Base-by-base conservation (phyloP, 805 yeast species). In the Vanderwaltozyma tropicalis region DNA sequence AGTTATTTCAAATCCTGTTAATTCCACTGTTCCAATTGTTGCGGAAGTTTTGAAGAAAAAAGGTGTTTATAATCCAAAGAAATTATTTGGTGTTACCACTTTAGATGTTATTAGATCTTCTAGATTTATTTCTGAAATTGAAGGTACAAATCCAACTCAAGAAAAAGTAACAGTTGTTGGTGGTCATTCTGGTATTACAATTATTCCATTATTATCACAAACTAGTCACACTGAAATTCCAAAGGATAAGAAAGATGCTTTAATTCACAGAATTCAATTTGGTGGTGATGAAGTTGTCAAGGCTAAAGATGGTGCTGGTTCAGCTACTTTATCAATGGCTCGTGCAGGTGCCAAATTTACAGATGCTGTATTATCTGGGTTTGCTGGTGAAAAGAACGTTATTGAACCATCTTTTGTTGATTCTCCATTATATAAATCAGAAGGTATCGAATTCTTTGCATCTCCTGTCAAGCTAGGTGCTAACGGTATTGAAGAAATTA, bases 151-250 rank as follows among this genome's bases (percentile, higher is more conserved):
- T 62, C 96, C 94, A 61, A 72, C 68, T 46, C 65, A 71, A 49
- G 94, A 83, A 72, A 68, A 64, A 50, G 84, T 87, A 48, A 74
- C 85, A 49, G 95, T 88, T 59, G 89, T 88, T 49, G 96, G 96
- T 63, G 96, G 96, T 55, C 96, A 87, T 78, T 85, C 95, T 42
- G 96, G 96, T 67, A 79, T 80, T 62, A 88, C 96, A 64, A 87
- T 87, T 66, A 94, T 87, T 44, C 96, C 96, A 59, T 71, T 88
- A 64, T 69, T 87, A 62, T 83, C 94, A 45, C 95, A 82, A 70
- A 72, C 92, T 50, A 72, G 67, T 66, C 85, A 81, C 72, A 72
- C 72, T 61, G 67, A 75, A 53, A 24, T 47, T 17, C 29, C 49
- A 2, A 76, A 73, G 50, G 89, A 82, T 61, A 69, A 66, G 67